These are phyloP conservation scores for Yamadazyma diospyri DNA, from an alignment of 1,139 yeast species.

Conservation along the genomic window DNA sequence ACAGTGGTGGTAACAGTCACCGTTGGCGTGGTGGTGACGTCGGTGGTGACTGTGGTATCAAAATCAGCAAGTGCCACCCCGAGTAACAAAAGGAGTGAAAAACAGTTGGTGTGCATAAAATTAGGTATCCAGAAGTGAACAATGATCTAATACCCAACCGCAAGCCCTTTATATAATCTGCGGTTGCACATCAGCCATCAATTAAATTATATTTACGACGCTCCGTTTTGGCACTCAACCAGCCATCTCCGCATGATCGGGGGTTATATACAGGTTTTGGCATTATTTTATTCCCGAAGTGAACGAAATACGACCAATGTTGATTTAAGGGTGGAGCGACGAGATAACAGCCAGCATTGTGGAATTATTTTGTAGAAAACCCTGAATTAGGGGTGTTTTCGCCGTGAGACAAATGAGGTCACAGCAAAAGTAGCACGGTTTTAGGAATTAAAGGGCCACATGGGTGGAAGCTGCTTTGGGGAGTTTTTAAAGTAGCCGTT, in stretches of 20 bases:
- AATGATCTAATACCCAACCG: neutral
- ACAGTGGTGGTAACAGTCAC: slow-evolving; percentile 30
- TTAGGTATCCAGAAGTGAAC: neutral
- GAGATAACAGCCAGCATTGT: slow-evolving; percentile 1
- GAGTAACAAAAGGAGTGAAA: slow-evolving; percentile 18
- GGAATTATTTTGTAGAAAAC: neutral
- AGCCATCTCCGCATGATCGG: slow-evolving; percentile 6
- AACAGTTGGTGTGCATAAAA: slow-evolving; percentile 17
- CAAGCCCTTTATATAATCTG: too few relatives aligned
- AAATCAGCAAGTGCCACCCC: slow-evolving; percentile 15
- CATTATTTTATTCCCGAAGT: neutral
- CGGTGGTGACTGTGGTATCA: slow-evolving; percentile 18
- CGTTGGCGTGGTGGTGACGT: slow-evolving; percentile 27
- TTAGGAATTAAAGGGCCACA: too few relatives aligned
- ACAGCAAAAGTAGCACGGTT: too few relatives aligned
- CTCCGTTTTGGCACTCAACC: slow-evolving; percentile 9
- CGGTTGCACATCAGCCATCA: too few relatives aligned
- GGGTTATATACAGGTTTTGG: neutral
- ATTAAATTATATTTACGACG: too few relatives aligned
- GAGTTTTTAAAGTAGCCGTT: too few relatives aligned
- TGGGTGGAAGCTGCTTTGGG: too few relatives aligned
- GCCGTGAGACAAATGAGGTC: too few relatives aligned
- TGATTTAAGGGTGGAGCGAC: neutral
- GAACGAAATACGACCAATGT: too few relatives aligned
- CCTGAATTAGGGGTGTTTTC: too few relatives aligned